These are phyloP conservation scores for Nicotiana knightiana DNA, from an alignment of 257 asterid genomes.

Conservation along the genomic window DNA sequence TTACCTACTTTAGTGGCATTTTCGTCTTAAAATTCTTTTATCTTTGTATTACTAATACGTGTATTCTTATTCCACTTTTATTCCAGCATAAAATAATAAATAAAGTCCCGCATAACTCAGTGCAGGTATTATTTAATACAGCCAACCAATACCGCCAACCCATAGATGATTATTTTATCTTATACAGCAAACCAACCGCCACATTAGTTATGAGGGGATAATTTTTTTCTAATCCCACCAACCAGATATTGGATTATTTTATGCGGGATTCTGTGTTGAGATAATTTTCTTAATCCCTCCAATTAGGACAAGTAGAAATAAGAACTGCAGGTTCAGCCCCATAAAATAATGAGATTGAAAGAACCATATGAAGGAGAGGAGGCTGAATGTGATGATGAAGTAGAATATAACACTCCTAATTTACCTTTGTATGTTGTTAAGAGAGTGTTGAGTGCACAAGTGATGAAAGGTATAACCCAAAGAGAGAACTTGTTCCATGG, in stretches of 20 bases:
- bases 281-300: background rate
- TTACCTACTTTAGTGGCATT: background rate
- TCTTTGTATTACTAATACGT: background rate
- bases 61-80: background rate
- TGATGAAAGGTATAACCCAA: no score
- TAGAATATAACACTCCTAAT: no score
- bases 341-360: background rate
- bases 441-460: no score
- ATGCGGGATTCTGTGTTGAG: background rate
- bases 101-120: background rate
- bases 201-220: background rate
- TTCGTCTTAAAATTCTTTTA: background rate
- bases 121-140: background rate
- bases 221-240: background rate
- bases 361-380: no score
- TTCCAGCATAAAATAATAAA: background rate
- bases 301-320: background rate
- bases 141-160: background rate
- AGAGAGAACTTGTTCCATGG: no score
- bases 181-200: background rate
- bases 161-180: background rate
- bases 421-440: no score
- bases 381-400: no score
- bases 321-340: background rate
- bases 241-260: background rate